Evolutionary conservation across 768 basidiomycete species (phyloP).

Genomic region (Rhizopogon roseolus): DNA sequence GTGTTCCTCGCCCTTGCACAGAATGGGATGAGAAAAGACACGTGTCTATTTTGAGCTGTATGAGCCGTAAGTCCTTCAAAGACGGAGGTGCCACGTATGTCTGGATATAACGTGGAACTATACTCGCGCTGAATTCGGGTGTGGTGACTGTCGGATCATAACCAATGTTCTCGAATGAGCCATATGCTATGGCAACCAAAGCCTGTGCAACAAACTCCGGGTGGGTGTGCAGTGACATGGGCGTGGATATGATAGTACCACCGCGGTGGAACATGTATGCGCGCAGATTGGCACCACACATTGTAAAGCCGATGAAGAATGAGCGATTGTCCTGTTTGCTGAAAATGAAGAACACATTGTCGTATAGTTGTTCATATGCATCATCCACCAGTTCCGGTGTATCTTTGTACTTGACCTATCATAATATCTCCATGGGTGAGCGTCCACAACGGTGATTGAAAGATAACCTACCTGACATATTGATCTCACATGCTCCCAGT

Average conservation of each 20-base stretch:
- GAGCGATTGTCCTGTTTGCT: not conserved
- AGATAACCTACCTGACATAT: not conserved
- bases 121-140: too few species aligned
- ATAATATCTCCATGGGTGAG: not conserved
- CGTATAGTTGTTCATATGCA: not conserved
- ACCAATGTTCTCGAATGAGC: not conserved
- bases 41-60: not conserved
- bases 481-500: not conserved
- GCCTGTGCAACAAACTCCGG: not conserved
- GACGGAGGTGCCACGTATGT: too few species aligned
- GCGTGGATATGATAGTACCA: not conserved
- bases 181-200: not conserved
- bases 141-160: not conserved
- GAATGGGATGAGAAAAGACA: not conserved
- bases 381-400: not conserved
- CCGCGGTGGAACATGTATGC: not conserved
- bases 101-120: too few species aligned
- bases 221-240: not conserved
- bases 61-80: too few species aligned
- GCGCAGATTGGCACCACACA: not conserved
- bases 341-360: not conserved
- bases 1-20: not conserved
- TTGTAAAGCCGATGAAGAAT: not conserved
- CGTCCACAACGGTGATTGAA: not conserved
- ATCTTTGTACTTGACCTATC: not conserved